Percentiles rank a stretch among this genome's conserved stretches.
Evolutionary conservation across 192 early-diverging fungal genomes (phyloP).

Genomic region (Kickxella alabastrina): DNA sequence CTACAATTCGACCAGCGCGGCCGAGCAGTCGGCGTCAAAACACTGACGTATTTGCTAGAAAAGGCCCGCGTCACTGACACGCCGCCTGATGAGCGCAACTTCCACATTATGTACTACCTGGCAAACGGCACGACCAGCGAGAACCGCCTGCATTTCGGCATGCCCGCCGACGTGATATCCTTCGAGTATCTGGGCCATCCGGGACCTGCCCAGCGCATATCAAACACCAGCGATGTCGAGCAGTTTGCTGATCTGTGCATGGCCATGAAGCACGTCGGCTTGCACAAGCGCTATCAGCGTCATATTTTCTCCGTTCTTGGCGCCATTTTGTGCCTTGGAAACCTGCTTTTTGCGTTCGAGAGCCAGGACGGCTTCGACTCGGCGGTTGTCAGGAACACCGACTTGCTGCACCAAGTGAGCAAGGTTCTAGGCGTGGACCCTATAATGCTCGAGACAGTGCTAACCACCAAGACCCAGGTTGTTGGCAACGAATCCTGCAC

Average conservation of each 20-base stretch:
- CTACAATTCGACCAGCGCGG: constrained; percentile 88
- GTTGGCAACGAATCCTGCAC: constrained; percentile 85
- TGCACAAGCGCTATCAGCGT: constrained; percentile 66
- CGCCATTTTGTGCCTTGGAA: constrained; percentile 86
- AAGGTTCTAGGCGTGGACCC: constrained; percentile 83
- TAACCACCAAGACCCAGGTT: constrained; percentile 81
- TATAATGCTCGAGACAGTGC: constrained; percentile 65
- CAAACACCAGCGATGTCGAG: constrained; percentile 63
- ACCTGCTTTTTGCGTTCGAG: constrained; percentile 72
- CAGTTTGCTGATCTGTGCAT: constrained; percentile 59
- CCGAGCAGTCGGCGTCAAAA: constrained; percentile 78
- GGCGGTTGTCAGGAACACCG: constrained; percentile 73
- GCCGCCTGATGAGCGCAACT: constrained; percentile 59
- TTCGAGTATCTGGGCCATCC: constrained; percentile 34
- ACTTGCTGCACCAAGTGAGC: constrained; percentile 74
- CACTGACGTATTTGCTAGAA: constrained; percentile 66
- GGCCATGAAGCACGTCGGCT: constrained; percentile 61
- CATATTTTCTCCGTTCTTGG: constrained; percentile 83
- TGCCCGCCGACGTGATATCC: constrained; percentile 55
- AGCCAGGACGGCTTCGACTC: constrained; percentile 72
- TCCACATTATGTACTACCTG: constrained; percentile 83
- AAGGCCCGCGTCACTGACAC: constrained; percentile 57
- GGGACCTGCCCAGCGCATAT: constrained; percentile 68
- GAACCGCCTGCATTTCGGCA: constrained; percentile 60
- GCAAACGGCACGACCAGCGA: constrained; percentile 72